Base-by-base conservation (phyloP, 2,329 filamentous ascomycete genomes). In the Nemania sp. region DNA sequence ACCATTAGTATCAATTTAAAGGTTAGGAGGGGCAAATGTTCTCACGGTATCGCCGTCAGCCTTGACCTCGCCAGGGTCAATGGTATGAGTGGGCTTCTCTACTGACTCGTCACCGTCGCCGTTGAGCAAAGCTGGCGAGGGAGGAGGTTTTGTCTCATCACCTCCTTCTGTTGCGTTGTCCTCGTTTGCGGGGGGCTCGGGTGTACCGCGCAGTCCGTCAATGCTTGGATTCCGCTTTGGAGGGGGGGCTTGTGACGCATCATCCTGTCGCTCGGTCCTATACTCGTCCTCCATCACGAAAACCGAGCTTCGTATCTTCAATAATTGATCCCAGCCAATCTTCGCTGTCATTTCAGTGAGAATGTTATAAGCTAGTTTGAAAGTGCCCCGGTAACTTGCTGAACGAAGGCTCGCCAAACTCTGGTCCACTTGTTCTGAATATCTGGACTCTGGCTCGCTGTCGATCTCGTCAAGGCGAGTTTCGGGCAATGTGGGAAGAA, bases 231-330 rank as follows among this genome's bases (percentile, higher is more conserved):
- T 91, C 39, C 88, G 83, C 65, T 85, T 86, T 20, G 73, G 71
- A 54, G 75, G 67, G 49, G 72, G 74, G 40, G 72, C 67, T 14
- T 75, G 69, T 43, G 76, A 73, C 15, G 75, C 75, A 20, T 77
- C 72, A 57, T 86, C 84, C 52, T 89, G 86, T 72, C 89, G 90
- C 74, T 97, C 94, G 52, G 87, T 89, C 43, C 94, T 86, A 70
- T 99, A 99, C 72, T 99, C 94, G 68, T 99, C 94, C 71, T 99
- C 94, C 94, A 99, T 99, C 43, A 99, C 94, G 65, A 99, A 99
- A 1, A 99, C 94, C 59, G 93, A 92, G 75, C 93, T 97, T 63
- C 94, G 84, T 66, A 95, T 96, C 72, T 91, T 95, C 46, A 99
- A 78, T 19, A 99, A 80, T 68, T 97, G 91, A 65, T 99, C 94